Conservation (phyloP, 1,284 basidiomycete species). For the Limonomyces culmigenus region DNA sequence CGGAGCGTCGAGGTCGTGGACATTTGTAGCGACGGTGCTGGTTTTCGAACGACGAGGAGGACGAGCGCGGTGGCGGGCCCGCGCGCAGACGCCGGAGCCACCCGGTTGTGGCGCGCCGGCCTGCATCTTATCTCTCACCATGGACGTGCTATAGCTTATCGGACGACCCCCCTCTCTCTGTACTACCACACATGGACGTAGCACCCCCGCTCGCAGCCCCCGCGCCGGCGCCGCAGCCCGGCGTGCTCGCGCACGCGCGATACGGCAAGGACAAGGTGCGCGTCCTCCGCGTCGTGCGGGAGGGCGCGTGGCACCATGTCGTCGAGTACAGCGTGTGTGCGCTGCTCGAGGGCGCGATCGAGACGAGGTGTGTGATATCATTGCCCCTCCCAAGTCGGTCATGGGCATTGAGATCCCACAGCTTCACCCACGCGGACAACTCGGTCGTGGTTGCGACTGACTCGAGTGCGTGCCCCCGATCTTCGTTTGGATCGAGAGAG, state of each 20-base stretch:
- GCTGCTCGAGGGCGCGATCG: constrained; percentile 70
- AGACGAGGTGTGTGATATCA: constrained; percentile 41
- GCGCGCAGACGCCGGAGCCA: too few species aligned
- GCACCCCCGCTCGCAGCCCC: not conserved
- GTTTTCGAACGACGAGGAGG: too few species aligned
- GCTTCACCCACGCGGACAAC: constrained; percentile 77
- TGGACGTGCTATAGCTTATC: too few species aligned
- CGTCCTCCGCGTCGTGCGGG: constrained; percentile 72
- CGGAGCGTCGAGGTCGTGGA: too few species aligned
- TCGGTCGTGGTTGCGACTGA: constrained; percentile 76
- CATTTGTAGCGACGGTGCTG: too few species aligned
- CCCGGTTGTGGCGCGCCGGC: too few species aligned
- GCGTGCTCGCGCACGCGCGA: constrained; percentile 30
- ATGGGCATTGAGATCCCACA: constrained; percentile 13
- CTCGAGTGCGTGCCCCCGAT: constrained; percentile 48
- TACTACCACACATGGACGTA: too few species aligned
- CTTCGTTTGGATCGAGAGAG: constrained; percentile 1
- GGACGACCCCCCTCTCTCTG: too few species aligned
- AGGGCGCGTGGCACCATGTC: constrained; percentile 45
- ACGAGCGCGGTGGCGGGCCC: too few species aligned
- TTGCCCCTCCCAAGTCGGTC: not conserved
- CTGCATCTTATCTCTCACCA: too few species aligned
- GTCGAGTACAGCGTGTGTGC: constrained; percentile 71
- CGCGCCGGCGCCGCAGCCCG: constrained; percentile 6
- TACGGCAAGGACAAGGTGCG: constrained; percentile 84